phyloP scores from a whole-genome alignment of 108 stramenopile genomes.

The Cyclotella kingstonii region DNA sequence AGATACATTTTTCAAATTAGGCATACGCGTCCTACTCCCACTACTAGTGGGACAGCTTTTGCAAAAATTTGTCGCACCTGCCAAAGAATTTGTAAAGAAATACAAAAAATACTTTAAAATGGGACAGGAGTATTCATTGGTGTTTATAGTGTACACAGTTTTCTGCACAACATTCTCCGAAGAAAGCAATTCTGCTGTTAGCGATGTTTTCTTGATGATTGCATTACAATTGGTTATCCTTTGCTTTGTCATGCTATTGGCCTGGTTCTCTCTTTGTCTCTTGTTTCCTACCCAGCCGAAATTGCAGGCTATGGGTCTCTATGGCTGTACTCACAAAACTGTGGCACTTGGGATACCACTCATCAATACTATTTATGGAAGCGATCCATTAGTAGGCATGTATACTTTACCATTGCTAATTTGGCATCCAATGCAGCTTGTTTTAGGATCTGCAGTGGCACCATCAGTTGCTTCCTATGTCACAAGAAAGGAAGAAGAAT shows the following conservation, averaged over 20 bases:
- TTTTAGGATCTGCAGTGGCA: slow-evolving; percentile 55
- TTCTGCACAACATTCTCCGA: slow-evolving; percentile 60
- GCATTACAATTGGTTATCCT: slow-evolving; percentile 45
- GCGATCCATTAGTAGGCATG: slow-evolving; percentile 40
- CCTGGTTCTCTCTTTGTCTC: slow-evolving; percentile 42
- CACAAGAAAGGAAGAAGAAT: too few relatives aligned
- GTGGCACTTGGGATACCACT: slow-evolving; percentile 75
- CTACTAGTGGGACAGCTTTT: slow-evolving; percentile 54
- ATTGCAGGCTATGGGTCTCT: slow-evolving; percentile 62
- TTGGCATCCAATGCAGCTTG: slow-evolving; percentile 75
- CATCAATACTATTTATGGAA: slow-evolving; percentile 70
- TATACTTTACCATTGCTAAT: slow-evolving; percentile 71
- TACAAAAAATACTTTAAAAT: slow-evolving; percentile 52
- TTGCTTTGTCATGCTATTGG: slow-evolving; percentile 42
- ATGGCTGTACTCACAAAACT: slow-evolving; percentile 71
- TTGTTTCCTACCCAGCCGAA: slow-evolving; percentile 48
- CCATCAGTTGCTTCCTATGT: background rate
- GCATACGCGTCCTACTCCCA: slow-evolving; percentile 54
- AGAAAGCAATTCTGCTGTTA: slow-evolving; percentile 26
- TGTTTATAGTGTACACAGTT: slow-evolving; percentile 66
- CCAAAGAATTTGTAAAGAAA: slow-evolving; percentile 43
- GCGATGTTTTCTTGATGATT: slow-evolving; percentile 53
- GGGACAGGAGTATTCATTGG: slow-evolving; percentile 49
- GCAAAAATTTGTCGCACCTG: slow-evolving; percentile 40
- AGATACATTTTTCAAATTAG: slow-evolving; percentile 54